Conservation (phyloP, 352 stramenopile genomes). For the Nothophytophthora sp. region DNA sequence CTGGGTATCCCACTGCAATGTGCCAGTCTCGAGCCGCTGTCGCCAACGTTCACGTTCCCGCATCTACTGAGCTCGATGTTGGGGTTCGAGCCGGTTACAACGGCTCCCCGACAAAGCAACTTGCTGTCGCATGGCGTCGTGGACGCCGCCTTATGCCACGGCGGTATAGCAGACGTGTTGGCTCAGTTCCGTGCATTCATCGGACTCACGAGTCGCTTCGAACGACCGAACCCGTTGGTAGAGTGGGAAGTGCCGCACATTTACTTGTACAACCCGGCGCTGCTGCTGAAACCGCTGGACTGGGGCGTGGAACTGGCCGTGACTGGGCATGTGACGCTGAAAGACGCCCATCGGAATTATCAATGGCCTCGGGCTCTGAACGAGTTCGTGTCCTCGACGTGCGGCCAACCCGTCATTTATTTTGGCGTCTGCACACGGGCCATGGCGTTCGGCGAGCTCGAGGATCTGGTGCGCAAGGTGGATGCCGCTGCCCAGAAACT, state of each 20-base stretch:
- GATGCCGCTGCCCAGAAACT: conserved; percentile 23
- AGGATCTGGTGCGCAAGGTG: conserved; percentile 38
- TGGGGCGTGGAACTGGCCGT: conserved; percentile 54
- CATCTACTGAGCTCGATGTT: conserved; percentile 87
- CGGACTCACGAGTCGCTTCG: too few relatives aligned
- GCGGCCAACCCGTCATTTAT: conserved; percentile 32
- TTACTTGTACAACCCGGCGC: conserved; percentile 57
- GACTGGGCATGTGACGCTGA: conserved; percentile 43
- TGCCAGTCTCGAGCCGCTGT: conserved; percentile 87
- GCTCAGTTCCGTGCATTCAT: conserved; percentile 60
- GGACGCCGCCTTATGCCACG: conserved; percentile 52
- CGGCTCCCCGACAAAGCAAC: conserved; percentile 71
- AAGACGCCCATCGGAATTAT: too few relatives aligned
- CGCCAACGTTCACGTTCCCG: conserved; percentile 91
- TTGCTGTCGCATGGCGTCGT: conserved; percentile 55
- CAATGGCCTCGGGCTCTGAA: conserved; percentile 9
- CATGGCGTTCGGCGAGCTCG: conserved; percentile 27
- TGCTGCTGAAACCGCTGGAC: conserved; percentile 59
- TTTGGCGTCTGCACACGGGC: conserved; percentile 38
- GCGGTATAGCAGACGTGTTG: conserved; percentile 34
- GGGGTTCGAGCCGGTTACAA: conserved; percentile 75
- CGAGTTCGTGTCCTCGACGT: conserved; percentile 18
- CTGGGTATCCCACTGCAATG: conserved; percentile 91
- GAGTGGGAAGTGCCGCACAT: conserved; percentile 57
- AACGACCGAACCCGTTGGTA: too few relatives aligned